Evolutionary conservation across 164 flowering plant species (phyloP).

Genomic region (Kingdonia uniflora): DNA sequence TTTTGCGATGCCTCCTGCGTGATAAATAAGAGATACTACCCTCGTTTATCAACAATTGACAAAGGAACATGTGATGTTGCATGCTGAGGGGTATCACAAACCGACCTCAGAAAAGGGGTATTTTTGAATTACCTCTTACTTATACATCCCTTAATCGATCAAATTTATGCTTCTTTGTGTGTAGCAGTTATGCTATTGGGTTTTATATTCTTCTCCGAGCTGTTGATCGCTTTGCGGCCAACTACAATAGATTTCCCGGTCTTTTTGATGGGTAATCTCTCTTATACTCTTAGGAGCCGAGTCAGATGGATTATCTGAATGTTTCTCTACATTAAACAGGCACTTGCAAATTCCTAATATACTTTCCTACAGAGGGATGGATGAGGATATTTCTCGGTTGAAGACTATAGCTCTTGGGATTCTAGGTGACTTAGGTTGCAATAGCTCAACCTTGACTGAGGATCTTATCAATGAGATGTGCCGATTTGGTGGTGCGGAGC

Average conservation of each 20-base stretch:
- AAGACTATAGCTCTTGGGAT: constrained; percentile 67
- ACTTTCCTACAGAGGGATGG: constrained; percentile 49
- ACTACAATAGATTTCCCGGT: constrained; percentile 87
- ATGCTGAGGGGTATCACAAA: too few relatives aligned
- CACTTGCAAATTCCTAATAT: too few relatives aligned
- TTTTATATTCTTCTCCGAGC: constrained; percentile 91
- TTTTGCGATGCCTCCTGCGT: too few relatives aligned
- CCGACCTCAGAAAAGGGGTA: too few relatives aligned
- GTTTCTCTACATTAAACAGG: background rate
- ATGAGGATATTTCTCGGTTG: constrained; percentile 88
- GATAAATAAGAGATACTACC: too few relatives aligned
- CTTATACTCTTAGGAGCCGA: background rate
- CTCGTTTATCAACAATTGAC: too few relatives aligned
- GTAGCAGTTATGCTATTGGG: constrained; percentile 59
- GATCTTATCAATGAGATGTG: constrained; percentile 92
- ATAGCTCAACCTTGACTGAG: constrained; percentile 61
- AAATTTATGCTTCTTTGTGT: constrained; percentile 6
- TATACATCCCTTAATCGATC: too few relatives aligned
- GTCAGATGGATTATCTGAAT: background rate
- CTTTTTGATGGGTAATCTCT: constrained; percentile 71
- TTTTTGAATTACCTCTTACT: too few relatives aligned
- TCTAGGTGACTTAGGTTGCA: constrained; percentile 76
- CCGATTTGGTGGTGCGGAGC: constrained; percentile 95
- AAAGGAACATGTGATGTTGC: too few relatives aligned
- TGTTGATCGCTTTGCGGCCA: constrained; percentile 79